These are phyloP conservation scores for Spironucleus salmonicida DNA, from an alignment of 208 protist species.

Conservation along the genomic window DNA sequence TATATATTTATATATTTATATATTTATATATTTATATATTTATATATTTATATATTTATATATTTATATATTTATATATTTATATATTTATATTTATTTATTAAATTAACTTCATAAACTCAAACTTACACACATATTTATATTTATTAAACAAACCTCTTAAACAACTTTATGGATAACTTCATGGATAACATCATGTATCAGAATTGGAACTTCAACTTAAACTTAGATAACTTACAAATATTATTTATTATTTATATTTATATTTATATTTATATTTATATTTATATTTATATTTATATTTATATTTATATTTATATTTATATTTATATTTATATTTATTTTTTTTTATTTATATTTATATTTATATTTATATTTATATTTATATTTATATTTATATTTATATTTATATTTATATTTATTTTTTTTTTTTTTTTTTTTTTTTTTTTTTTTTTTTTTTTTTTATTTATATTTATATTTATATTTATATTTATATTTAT, in stretches of 20 bases:
- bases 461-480: slow-evolving; percentile 24
- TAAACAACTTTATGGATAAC: slow-evolving; percentile 12
- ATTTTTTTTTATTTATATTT: too few relatives aligned
- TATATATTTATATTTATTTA: slow-evolving; percentile 17
- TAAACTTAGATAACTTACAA: slow-evolving; percentile 1
- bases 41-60: not conserved
- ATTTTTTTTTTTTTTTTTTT: slow-evolving; percentile 24
- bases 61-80: not conserved
- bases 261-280: slow-evolving; percentile 24
- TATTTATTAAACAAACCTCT: slow-evolving; percentile 4
- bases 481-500: too few relatives aligned
- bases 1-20: not conserved
- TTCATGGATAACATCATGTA: slow-evolving; percentile 1
- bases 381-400: slow-evolving; percentile 24
- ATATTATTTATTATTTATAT: slow-evolving; percentile 24
- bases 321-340: slow-evolving; percentile 24
- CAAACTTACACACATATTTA: not conserved
- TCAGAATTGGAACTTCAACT: not conserved
- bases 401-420: slow-evolving; percentile 24
- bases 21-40: not conserved
- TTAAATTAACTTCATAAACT: slow-evolving; percentile 11
- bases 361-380: slow-evolving; percentile 21
- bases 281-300: slow-evolving; percentile 24
- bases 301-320: slow-evolving; percentile 24
- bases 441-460: slow-evolving; percentile 24